Conservation (phyloP, 768 basidiomycete species). For the Hypholoma fasciculare region DNA sequence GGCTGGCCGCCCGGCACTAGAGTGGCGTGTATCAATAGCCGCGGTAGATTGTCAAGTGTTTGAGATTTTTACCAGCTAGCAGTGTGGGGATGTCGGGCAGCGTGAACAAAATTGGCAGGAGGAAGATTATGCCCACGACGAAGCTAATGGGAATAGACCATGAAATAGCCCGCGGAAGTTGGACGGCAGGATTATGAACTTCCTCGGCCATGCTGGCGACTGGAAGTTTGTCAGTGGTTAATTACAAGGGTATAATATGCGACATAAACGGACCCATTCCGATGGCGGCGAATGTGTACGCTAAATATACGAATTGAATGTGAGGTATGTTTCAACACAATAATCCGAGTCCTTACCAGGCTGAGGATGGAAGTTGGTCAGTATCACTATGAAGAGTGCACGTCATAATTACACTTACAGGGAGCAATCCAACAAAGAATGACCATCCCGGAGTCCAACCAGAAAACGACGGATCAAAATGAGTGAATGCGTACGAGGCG, state of each 20-base stretch:
- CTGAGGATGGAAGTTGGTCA: slow-evolving; percentile 14
- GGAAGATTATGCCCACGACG: slow-evolving; percentile 50
- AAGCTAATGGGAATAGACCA: slow-evolving; percentile 55
- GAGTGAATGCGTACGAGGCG: slow-evolving; percentile 54
- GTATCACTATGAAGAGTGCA: neutral
- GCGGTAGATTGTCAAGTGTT: neutral
- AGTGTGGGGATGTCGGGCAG: slow-evolving; percentile 56
- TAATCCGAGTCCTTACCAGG: slow-evolving; percentile 25
- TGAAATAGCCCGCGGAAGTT: slow-evolving; percentile 56
- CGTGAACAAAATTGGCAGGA: slow-evolving; percentile 67
- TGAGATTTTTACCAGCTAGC: slow-evolving; percentile 42
- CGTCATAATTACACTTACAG: slow-evolving; percentile 32
- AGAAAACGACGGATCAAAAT: slow-evolving; percentile 61
- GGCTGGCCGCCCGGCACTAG: slow-evolving; percentile 63
- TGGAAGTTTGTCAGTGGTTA: slow-evolving; percentile 18
- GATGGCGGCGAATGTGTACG: slow-evolving; percentile 58
- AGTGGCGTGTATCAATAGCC: neutral
- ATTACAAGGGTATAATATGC: neutral
- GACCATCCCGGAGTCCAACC: slow-evolving; percentile 72
- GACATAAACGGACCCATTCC: slow-evolving; percentile 52
- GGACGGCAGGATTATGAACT: slow-evolving; percentile 53
- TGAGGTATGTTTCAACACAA: neutral
- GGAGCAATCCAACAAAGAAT: slow-evolving; percentile 65
- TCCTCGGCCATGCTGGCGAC: slow-evolving; percentile 71
- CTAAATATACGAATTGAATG: slow-evolving; percentile 8